phyloP scores from a whole-genome alignment of 2,329 filamentous ascomycete genomes.

The Periconia sp. region DNA sequence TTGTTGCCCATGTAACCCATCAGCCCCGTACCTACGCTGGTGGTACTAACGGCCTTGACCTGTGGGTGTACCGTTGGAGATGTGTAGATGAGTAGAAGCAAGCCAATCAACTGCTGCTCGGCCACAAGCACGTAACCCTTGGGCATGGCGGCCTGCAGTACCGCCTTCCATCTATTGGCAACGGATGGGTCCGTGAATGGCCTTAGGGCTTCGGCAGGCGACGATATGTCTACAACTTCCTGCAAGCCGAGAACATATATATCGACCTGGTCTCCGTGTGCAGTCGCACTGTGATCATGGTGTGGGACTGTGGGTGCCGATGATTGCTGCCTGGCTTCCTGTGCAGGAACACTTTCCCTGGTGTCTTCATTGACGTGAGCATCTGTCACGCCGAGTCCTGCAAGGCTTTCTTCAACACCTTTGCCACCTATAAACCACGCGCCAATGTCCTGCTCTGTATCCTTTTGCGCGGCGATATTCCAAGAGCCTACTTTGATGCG shows the following conservation, averaged over 20 bases:
- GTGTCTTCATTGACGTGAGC: slow-evolving; percentile 38
- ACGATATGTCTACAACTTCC: slow-evolving; percentile 86
- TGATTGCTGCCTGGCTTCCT: slow-evolving; percentile 54
- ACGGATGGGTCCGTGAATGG: slow-evolving; percentile 75
- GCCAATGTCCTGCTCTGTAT: slow-evolving; percentile 85
- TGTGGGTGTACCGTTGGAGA: slow-evolving; percentile 76
- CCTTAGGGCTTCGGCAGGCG: slow-evolving; percentile 77
- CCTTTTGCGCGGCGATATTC: slow-evolving; percentile 88
- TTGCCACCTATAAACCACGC: slow-evolving; percentile 86
- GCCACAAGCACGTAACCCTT: slow-evolving; percentile 76
- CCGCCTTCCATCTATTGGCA: slow-evolving; percentile 79
- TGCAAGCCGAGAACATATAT: slow-evolving; percentile 91
- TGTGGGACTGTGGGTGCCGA: slow-evolving; percentile 53
- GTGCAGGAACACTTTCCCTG: slow-evolving; percentile 53
- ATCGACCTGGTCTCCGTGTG: slow-evolving; percentile 73
- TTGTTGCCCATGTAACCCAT: slow-evolving; percentile 97
- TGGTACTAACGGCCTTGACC: slow-evolving; percentile 81
- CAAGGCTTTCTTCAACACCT: slow-evolving; percentile 69
- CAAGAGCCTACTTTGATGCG: slow-evolving; percentile 91
- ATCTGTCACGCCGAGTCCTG: slow-evolving; percentile 53
- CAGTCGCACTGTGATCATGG: slow-evolving; percentile 54
- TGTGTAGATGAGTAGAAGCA: slow-evolving; percentile 85
- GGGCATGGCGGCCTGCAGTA: slow-evolving; percentile 76
- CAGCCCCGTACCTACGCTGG: slow-evolving; percentile 84
- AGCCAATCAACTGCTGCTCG: slow-evolving; percentile 83